A percentile compares a stretch with the other conserved stretches of the same genome.
Conservation (phyloP, 78 protist species). For the Pelomyxa schiedti region DNA sequence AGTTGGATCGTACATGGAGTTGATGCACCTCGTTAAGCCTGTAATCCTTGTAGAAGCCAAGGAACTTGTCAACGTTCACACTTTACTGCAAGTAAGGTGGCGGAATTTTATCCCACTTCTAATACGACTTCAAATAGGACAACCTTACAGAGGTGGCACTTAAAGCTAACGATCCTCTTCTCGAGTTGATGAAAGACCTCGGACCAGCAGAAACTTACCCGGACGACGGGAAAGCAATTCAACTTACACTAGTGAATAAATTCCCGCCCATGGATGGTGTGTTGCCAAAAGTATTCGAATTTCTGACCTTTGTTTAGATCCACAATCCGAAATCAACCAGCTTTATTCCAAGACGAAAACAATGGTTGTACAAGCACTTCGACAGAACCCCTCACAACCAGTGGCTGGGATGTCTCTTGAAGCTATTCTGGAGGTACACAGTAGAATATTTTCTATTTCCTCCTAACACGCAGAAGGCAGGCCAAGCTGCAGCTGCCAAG, state of each 20-base stretch:
- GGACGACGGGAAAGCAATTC: conserved; percentile 55
- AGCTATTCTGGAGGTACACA: too few species aligned
- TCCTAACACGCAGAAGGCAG: too few species aligned
- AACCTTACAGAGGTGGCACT: conserved; percentile 41
- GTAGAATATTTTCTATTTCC: too few species aligned
- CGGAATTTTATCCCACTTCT: too few species aligned
- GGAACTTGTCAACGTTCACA: conserved; percentile 45
- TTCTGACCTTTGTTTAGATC: background rate
- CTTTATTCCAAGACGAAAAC: conserved; percentile 42
- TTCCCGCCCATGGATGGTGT: conserved; percentile 58
- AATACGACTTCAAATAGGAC: too few species aligned
- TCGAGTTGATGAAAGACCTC: conserved; percentile 51
- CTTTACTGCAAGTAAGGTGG: too few species aligned
- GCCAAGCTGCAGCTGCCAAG: too few species aligned
- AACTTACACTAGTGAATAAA: conserved; percentile 44
- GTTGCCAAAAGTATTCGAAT: conserved; percentile 6
- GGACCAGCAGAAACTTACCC: conserved; percentile 37
- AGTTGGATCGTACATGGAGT: conserved; percentile 56
- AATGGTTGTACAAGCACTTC: conserved; percentile 41
- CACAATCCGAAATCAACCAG: conserved; percentile 18
- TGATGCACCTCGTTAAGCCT: conserved; percentile 58
- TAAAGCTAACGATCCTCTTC: conserved; percentile 49
- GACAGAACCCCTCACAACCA: conserved; percentile 44
- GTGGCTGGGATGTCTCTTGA: too few species aligned
- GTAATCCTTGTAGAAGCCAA: conserved; percentile 41